Evolutionary conservation across 2,329 filamentous ascomycete species (phyloP), one percentile per base, ranked within the genome.

Genomic region (Colletotrichum lini): DNA sequence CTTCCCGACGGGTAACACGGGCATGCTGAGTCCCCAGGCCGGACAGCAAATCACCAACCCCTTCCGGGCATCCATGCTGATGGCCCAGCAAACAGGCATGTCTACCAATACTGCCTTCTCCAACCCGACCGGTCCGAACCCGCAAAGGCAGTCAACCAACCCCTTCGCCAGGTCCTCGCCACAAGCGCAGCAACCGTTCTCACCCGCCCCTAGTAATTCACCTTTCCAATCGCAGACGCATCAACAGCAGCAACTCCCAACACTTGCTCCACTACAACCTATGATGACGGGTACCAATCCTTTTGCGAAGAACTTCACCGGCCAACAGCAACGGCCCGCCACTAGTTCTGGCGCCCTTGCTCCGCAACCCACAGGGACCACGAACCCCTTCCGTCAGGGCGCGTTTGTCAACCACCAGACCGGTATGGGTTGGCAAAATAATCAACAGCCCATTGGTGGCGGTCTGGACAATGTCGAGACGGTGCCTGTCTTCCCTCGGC

Each of bases 301-400:
- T 0, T 91, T 91, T 74, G 87, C 88, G 5, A 85, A 84, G 79
- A 85, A 82, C 76, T 84, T 85, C 54, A 59, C 52, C 18, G 77
- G 75, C 3, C 81, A 82, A 53, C 79, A 81, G 45, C 83, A 84
- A 61, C 79, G 83, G n/a, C 85, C 84, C 0, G 84, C 85, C 52
- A 84, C 85, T 2, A 84, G 82, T 47, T 82, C 81, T 44, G 81
- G 80, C 13, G 80, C 87, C 59, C 83, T 96, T 6, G 88, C 88
- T 64, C 90, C 94, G 2, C 94, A 96, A 77, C 89, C 92, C 1
- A 98, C 95, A 0, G 95, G 95, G 10, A 94, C 90, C 77, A 98
- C 95, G 2, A 99, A 99, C 77, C 96, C 96, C 0, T 98, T 98
- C 87, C 90, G 96, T 18, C 95, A 98, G 79, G 94, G 93, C 56